Evolutionary conservation across 306 rosid genomes (phyloP).

Genomic region (Lagenaria siceraria): DNA sequence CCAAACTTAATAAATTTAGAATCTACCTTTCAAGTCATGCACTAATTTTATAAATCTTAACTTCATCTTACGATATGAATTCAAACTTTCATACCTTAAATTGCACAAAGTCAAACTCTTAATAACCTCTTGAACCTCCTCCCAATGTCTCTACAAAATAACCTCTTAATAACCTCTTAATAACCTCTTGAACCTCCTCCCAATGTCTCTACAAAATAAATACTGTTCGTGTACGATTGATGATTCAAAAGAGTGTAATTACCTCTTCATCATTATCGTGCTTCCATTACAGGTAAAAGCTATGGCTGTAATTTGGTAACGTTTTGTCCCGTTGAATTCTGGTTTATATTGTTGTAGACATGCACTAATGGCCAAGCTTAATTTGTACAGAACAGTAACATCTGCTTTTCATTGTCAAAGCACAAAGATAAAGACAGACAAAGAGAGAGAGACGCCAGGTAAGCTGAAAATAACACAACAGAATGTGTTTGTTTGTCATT

Average conservation of each 20-base stretch:
- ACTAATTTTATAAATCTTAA: background rate
- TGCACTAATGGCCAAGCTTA: background rate
- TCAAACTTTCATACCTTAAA: background rate
- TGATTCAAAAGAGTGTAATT: background rate
- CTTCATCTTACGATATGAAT: background rate
- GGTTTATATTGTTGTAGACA: background rate
- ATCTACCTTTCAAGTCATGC: background rate
- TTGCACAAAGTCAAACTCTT: background rate
- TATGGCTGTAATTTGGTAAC: background rate
- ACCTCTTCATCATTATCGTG: background rate
- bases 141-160: too few species aligned
- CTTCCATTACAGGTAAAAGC: background rate
- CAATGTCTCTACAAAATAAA: background rate
- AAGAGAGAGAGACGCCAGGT: background rate
- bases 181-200: background rate
- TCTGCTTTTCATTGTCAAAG: background rate
- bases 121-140: background rate
- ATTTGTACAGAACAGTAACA: background rate
- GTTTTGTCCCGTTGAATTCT: background rate
- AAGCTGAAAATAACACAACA: background rate
- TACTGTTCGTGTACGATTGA: background rate
- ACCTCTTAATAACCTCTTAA: too few species aligned
- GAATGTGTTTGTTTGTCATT: background rate
- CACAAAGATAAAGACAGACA: background rate
- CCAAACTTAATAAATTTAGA: background rate